Evolutionary conservation across 805 yeast species (phyloP), one percentile per base, ranked within the genome.

Genomic region (Yarrowia sp.): DNA sequence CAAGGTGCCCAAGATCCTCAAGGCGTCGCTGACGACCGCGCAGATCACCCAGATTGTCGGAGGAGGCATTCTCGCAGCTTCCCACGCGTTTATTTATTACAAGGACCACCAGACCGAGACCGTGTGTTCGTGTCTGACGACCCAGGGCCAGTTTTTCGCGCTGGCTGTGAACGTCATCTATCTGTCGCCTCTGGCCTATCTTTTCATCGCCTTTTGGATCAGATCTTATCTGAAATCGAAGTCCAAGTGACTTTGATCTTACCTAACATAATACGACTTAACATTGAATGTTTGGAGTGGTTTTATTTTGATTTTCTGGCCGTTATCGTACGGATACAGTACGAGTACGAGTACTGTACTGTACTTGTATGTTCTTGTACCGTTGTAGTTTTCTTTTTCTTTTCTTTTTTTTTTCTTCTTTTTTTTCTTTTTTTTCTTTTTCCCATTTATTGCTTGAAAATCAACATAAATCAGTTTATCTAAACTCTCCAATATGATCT

Each of bases 1-100:
- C 70, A 78, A 79, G 55, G 87, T 88, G 17, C 92, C 92, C 8
- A 78, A 74, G 52, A 69, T 81, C 20, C 79, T 86, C 77, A 88
- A 88, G 76, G 82, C 86, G 70, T 76, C 82, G 1, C 82, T 88
- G 72, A 88, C 92, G 17, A 80, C 88, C 9, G 79, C 88, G 77
- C 92, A 88, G 76, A 88, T 88, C 72, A 79, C 84, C 47, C 92
- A 88, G 76, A 88, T 88, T 74, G 79, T 88, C 10, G 73, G 86
- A 61, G 92, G 92, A 30, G 92, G 92, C 33, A 81, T 87, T 3
- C 78, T 87, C 69, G 91, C 91, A n/a, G 76, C 86, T 47, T 76
- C 83, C 69, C 92, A 88, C 74, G 76, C 87, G 61, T 88, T 88
- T 73, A 81, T 88, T 67, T 81, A 81, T 75, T 87, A 85, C 74